Base-by-base conservation (phyloP, 1,284 basidiomycete species). In the Ceraceosorus guamensis region DNA sequence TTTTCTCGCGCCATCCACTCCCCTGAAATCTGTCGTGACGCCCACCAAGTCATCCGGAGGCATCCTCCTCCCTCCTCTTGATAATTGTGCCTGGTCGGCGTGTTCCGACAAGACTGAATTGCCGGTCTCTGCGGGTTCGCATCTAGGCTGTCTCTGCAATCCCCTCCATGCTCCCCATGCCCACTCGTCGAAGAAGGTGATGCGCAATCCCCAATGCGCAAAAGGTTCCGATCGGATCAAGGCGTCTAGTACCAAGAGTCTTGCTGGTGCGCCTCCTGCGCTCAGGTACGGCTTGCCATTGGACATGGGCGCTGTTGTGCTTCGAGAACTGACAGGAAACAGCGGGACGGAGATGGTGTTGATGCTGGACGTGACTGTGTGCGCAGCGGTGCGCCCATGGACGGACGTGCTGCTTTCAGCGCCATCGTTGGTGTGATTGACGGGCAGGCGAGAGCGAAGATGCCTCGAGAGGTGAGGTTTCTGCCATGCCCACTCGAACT, bases 401-500 rank as follows among this genome's bases (percentile, higher is more conserved):
- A 24, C 24, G 24, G 24, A 24, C 24, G 24, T 24, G 24, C 24
- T 24, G 24, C 24, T 24, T 24, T 24, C 24, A 24, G 24, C 24
- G 24, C 24, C 24, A 24, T 24, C 24, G 3, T 24, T 24, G 24
- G 24, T 24, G 24, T 24, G 24, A 24, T 24, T 24, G 24, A 24
- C 24, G 24, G 24, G 24, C 24, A 24, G 5, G 37, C 30, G 32
- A 5, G 52, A 49, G 32, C 74, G 75, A 18, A 81, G 67, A 61
- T 80, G 79, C 2, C 81, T 70, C 0, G 80, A 80, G 0, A 79
- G 59, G 53, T 81, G 75, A 6, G 82, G 82, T 57, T 90, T 85
- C 71, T 91, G 88, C 89, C 89, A 92, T 14, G 89, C 89, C 88
- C 89, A 91, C 78, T 92, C 89, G 69, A 91, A 91, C 77, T 90